Base-by-base conservation (phyloP, 805 yeast species). In the Tetrapisispora fleetii region DNA sequence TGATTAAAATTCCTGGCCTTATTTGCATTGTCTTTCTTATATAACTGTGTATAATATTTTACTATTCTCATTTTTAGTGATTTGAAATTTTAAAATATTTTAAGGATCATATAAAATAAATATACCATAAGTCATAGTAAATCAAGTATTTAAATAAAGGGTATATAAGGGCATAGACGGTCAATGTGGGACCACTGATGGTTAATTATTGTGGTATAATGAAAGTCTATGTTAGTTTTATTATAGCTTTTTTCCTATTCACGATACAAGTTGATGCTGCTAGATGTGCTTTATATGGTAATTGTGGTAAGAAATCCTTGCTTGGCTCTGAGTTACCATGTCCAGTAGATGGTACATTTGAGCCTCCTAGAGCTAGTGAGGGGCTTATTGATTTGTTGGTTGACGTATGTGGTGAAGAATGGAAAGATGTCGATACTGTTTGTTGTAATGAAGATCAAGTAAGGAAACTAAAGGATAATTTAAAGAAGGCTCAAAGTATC, bases 261-360 rank as follows among this genome's bases (percentile, higher is more conserved):
- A 21, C 30, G 4, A 14, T 35, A 8, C 41, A 30, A 19, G 38
- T 24, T 10, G 17, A 27, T 24, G 41, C 46, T 32, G 18, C 42
- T 18, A 48, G 46, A 40, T 70, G 74, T 55, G 65, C 72, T 4
- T 55, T 69, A 44, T 69, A 67, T 48, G 72, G 63, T 38, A 63
- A 57, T 21, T 88, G 98, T 62, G 98, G 97, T 8, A 84, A 85
- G 64, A 79, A 77, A 55, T 75, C 88, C 4, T 62, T 84, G 7
- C 89, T 90, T 65, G 97, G 96, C 0, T 67, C 78, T 6, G 80
- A 78, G 38, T 67, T 91, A 35, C 98, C 98, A 0, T 86, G 95
- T 61, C 83, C 88, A 0, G 76, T 75, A 24, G 74, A 76, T 52
- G 68, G 68, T 2, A 53, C 50, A 16, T 63, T 63, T 48, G 41